Evolutionary conservation across 1,284 basidiomycete species (phyloP), one percentile per base, ranked within the genome.

Genomic region (Neonothopanus nambi): DNA sequence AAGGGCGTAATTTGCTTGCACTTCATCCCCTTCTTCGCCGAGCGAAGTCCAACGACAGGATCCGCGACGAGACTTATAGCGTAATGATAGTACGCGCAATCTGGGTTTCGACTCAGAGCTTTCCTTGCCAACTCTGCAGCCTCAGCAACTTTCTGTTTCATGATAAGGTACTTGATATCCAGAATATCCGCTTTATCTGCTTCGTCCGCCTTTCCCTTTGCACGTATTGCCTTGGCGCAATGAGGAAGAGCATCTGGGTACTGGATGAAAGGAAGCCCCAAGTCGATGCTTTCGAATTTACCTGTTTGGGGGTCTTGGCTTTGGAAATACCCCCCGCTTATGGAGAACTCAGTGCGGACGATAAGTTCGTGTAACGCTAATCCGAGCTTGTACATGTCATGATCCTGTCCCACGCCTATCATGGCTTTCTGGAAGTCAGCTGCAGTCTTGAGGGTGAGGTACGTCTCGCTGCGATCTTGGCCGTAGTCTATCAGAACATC

Each of bases 71-170:
- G 64, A 0, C 76, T 76, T 52, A 82, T 72, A 20, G 77, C 77
- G 57, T 84, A 84, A 58, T 83, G 80, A 60, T 76, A 82, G 63
- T 84, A 85, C 1, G 79, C 79, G 13, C 77, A 69, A 15, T 78
- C 69, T 2, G 82, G 81, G 56, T 76, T 81, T 30, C 82, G 77
- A 54, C 74, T 63, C 23, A 85, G 65, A 0, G 70, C 73, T 33
- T 71, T 70, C 50, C 73, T 69, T 1, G 78, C 80, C 7, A 77
- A 57, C 13, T 64, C 62, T 33, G 78, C 67, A 1, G 78, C 79
- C 26, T 80, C 75, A 0, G 68, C 63, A 28, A 78, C 67, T 24
- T 73, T 72, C 26, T 70, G 67, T 51, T 69, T 70, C 65, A 79
- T 75, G 62, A 85, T 76, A 47, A 66, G 59, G 59, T 68, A 79